These are phyloP conservation scores for Stropharia rugosoannulata DNA, from an alignment of 768 basidiomycete species.

Conservation along the genomic window DNA sequence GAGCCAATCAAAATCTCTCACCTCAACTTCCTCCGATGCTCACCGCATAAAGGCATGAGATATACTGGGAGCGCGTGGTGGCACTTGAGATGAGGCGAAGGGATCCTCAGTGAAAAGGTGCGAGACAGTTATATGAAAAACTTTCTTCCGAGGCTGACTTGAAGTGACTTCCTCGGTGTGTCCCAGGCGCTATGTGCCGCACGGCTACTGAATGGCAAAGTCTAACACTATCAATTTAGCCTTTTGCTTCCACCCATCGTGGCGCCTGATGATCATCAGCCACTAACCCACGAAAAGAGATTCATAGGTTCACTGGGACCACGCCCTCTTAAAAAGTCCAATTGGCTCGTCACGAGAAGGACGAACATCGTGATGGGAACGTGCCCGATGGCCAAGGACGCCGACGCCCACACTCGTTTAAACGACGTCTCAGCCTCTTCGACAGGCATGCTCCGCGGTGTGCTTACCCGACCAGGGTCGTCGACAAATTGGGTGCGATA, in stretches of 20 bases:
- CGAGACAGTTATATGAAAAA: not conserved
- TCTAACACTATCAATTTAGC: no score
- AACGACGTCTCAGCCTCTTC: not conserved
- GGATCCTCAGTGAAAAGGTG: not conserved
- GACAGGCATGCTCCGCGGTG: not conserved
- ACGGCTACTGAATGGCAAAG: no score
- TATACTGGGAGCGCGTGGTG: no score
- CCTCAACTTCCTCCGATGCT: no score
- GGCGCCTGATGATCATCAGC: no score
- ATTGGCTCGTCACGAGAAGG: no score
- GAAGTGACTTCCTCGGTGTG: not conserved
- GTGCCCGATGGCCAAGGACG: slow-evolving; percentile 27
- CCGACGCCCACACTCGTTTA: not conserved
- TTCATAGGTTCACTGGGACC: not conserved
- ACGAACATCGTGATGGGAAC: slow-evolving; percentile 7
- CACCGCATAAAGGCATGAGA: no score
- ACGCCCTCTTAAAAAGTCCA: no score
- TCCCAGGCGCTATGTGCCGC: not conserved
- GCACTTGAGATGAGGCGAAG: not conserved
- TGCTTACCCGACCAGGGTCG: not conserved
- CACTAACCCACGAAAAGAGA: not conserved
- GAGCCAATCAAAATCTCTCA: no score
- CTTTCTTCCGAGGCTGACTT: not conserved
- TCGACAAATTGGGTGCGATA: not conserved
- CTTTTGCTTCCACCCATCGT: no score